Base-by-base conservation (phyloP, 2,329 filamentous ascomycete species). In the Simplicillium sp. region DNA sequence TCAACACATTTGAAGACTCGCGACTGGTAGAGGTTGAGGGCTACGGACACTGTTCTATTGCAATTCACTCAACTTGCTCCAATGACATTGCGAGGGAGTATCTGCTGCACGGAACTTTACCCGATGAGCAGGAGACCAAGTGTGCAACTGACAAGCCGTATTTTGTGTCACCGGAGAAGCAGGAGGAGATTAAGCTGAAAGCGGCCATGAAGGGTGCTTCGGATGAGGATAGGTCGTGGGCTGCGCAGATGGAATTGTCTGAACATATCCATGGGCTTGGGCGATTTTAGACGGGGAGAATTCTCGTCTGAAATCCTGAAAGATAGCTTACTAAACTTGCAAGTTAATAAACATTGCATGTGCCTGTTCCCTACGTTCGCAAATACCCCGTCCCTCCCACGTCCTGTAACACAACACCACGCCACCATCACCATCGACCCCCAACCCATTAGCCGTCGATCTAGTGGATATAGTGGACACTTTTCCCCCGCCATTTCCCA, bases 41-140 rank as follows among this genome's bases (percentile, higher is more conserved):
- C 0, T 68, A 67, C 11, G 66, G 66, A 0, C 66, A 69, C 40
- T 66, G 63, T 42, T 61, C 62, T 1, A 39, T 62, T 3, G 57
- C 64, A 0, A 48, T 59, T 16, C 52, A 59, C 0, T 69, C 66
- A 1, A 43, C 46, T 4, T 68, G 66, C 34, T 33, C 59, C 1
- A 58, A 55, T 1, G 54, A 51, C 14, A 57, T 63, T 15, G 57
- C 67, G 2, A 50, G 62, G 0, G 52, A 47, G 1, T 69, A 60
- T 28, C 47, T 70, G 7, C 48, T 52, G 18, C 52, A 65, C 9
- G 66, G 66, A 2, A 60, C 52, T 3, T 29, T 69, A 34, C 66
- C 65, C 1, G 50, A 51, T 0, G 42, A 54, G 2, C 16, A 40
- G 12, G 50, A 65, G 39, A 56, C 54, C 4, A 53, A 56, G 40